phyloP scores from a whole-genome alignment of 169 alveolate genomes.

The Plasmodium knowlesi region DNA sequence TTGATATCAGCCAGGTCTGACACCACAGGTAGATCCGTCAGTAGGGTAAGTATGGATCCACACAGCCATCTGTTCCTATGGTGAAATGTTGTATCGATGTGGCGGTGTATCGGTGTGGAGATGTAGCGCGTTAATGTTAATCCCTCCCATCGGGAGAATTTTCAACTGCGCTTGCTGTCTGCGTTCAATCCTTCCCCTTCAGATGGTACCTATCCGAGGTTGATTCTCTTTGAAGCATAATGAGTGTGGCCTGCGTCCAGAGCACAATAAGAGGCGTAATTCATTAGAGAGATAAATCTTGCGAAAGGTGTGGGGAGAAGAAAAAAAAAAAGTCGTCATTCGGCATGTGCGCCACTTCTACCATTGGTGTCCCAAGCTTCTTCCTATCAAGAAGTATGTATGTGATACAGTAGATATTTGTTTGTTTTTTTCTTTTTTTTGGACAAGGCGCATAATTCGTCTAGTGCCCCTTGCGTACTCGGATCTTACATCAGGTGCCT shows the following conservation, averaged over 20 bases:
- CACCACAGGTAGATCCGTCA: constrained; percentile 83
- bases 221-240: constrained; percentile 60
- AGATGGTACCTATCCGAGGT: constrained; percentile 60
- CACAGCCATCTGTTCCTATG: constrained; percentile 76
- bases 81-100: neutral
- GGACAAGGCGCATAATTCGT: neutral
- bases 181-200: neutral
- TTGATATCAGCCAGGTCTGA: constrained; percentile 81
- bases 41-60: constrained; percentile 81
- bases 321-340: constrained; percentile 5
- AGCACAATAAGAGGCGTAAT: neutral
- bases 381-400: constrained; percentile 40
- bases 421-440: neutral
- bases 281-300: neutral
- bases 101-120: neutral
- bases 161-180: neutral
- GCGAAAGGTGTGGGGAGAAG: neutral
- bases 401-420: neutral
- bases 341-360: neutral
- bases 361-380: constrained; percentile 73
- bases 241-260: constrained; percentile 48
- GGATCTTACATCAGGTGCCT: constrained; percentile 64
- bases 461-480: neutral
- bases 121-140: neutral
- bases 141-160: neutral